Conservation (phyloP, 2,329 filamentous ascomycete genomes). For the Diplodia intermedia region DNA sequence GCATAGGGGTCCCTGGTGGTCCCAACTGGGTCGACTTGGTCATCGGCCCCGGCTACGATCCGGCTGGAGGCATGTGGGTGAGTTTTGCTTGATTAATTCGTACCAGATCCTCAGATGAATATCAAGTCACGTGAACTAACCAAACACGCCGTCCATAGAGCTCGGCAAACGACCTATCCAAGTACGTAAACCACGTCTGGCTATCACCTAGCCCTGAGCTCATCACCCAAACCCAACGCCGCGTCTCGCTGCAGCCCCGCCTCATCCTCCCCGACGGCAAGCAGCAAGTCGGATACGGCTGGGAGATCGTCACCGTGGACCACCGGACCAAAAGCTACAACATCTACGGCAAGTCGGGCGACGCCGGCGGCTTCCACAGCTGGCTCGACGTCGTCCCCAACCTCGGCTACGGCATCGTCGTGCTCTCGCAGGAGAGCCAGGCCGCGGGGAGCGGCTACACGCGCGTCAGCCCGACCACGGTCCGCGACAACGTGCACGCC, state of each 20-base stretch:
- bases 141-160: constrained; percentile 24
- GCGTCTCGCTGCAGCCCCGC: constrained; percentile 39
- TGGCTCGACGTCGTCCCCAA: constrained; percentile 44
- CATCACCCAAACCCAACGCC: constrained; percentile 40
- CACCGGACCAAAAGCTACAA: constrained; percentile 34
- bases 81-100: background rate
- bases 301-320: constrained; percentile 40
- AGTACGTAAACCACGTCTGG: constrained; percentile 41
- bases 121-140: background rate
- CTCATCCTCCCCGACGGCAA: constrained; percentile 39
- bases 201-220: constrained; percentile 37
- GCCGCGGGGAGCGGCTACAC: constrained; percentile 32
- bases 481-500: constrained; percentile 38
- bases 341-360: constrained; percentile 44
- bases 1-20: constrained; percentile 40
- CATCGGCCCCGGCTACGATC: constrained; percentile 42
- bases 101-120: no score
- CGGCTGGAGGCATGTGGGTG: constrained; percentile 43
- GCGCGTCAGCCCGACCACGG: constrained; percentile 35
- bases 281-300: constrained; percentile 42
- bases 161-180: constrained; percentile 42
- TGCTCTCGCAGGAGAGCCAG: constrained; percentile 33
- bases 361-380: constrained; percentile 43
- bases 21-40: constrained; percentile 41
- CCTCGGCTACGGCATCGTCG: constrained; percentile 42